These are phyloP conservation scores for Diaporthe destruens DNA, from an alignment of 2,329 filamentous ascomycete species.

Conservation along the genomic window DNA sequence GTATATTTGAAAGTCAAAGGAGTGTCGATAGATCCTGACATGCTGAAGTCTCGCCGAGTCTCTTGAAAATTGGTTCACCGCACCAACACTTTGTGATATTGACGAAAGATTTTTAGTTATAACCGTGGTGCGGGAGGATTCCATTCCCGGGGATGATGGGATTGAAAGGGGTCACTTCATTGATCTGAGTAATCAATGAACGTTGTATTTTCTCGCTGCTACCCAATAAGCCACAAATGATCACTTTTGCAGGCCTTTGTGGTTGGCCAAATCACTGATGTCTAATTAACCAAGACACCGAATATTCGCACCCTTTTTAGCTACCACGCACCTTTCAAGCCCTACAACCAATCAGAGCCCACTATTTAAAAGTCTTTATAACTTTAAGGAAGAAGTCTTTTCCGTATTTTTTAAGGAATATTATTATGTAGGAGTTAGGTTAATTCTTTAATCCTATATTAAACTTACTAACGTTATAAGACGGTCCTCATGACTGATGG, in stretches of 20 bases:
- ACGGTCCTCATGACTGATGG: too few species aligned
- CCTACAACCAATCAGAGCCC: too few species aligned
- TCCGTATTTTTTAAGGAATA: too few species aligned
- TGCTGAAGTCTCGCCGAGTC: not conserved
- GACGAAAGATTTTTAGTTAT: slow-evolving; percentile 2
- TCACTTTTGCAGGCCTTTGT: not conserved
- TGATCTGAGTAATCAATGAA: slow-evolving; percentile 6
- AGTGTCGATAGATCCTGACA: not conserved
- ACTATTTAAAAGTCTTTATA: too few species aligned
- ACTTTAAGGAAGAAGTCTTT: too few species aligned
- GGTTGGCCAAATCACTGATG: not conserved
- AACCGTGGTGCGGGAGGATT: slow-evolving; percentile 4
- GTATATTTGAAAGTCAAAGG: slow-evolving; percentile 9
- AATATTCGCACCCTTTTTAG: too few species aligned
- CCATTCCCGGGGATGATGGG: not conserved
- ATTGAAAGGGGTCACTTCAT: not conserved
- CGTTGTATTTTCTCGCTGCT: slow-evolving; percentile 23
- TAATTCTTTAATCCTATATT: too few species aligned
- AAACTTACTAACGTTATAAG: too few species aligned
- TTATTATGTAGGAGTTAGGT: too few species aligned
- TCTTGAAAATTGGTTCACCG: not conserved
- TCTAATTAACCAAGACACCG: too few species aligned
- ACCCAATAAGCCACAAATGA: slow-evolving; percentile 21
- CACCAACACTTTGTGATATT: not conserved
- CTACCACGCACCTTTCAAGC: too few species aligned